Percentiles rank a stretch among this genome's conserved stretches.
Conservation (phyloP, 225 moss, liverwort and hornwort genomes). For the Thuidium tamariscinum region DNA sequence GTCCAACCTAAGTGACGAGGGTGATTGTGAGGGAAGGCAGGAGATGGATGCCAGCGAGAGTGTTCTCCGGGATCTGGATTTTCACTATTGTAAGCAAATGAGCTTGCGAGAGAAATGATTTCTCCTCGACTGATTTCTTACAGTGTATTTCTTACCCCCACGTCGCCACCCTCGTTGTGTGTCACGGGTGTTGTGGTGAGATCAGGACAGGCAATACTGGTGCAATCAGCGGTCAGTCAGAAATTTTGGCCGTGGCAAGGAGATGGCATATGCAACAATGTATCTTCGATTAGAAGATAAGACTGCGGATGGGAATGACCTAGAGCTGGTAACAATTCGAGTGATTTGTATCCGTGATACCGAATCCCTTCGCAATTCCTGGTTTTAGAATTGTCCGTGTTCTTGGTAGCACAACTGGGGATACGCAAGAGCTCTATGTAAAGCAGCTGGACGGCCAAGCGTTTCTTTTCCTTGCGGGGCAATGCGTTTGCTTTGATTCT, state of each 20-base stretch:
- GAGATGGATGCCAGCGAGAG: not conserved
- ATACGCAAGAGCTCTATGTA: not conserved
- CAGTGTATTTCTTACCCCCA: too few species aligned
- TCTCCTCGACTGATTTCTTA: not conserved
- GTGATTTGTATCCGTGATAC: too few species aligned
- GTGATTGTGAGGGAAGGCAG: not conserved
- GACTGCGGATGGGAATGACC: too few species aligned
- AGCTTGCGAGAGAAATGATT: not conserved
- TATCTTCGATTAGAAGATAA: too few species aligned
- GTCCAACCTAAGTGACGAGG: not conserved
- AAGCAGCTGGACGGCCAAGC: not conserved
- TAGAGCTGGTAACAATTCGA: too few species aligned
- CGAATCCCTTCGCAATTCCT: not conserved
- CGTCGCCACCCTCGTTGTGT: not conserved
- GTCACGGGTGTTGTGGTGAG: not conserved
- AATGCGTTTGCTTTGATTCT: not conserved
- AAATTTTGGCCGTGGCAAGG: not conserved
- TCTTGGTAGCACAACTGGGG: not conserved
- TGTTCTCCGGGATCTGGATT: not conserved
- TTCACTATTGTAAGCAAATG: not conserved
- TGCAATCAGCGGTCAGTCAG: not conserved
- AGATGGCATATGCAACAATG: too few species aligned
- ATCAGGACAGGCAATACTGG: not conserved
- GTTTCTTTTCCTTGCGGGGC: not conserved
- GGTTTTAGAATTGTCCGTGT: not conserved